Evolutionary conservation across 106 monocot species (phyloP), one percentile per base, ranked within the genome.

Genomic region (Gastrodia elata): DNA sequence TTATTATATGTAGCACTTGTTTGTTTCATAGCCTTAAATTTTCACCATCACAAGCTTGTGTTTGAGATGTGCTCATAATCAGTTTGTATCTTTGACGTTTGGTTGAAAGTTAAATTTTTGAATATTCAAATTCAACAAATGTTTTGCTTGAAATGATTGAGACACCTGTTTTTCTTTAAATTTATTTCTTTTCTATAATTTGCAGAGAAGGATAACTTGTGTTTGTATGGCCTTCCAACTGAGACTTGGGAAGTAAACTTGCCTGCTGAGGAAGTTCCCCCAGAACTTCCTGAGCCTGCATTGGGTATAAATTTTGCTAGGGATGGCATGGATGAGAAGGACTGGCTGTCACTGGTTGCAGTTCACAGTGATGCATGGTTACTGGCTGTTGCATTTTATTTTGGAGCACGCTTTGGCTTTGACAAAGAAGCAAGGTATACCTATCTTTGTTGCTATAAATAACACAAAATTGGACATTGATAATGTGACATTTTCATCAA

Each of bases 311-410:
- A 94, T 72, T 94, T 94, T 78, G 94, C 94, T 39, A 84, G 94
- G 34, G 91, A 94, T 83, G 94, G 94, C 33, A 94, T 94, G 94
- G 84, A 81, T 49, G 88, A 84, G 38, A 91, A 87, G 55, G 94
- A 94, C 65, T 94, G 94, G 94, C 39, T 94, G 39, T 75, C 94
- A 20, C 81, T 94, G 11, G 94, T 94, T 68, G 94, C 94, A 39
- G 94, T 94, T 57, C 94, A 94, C 67, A 94, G 94, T 74, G 94
- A 94, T 80, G 84, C 94, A 36, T 94, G 94, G 94, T 75, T 94
- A 55, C 69, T 94, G 56, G 77, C 91, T 73, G 91, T 94, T 37
- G 86, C 91, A 18, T 94, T 94, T 36, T 94, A 91, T 79, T 94
- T 91, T 83, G 94, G 91, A 2, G 84, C 94, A 40, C 94, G 94